Base-by-base conservation (phyloP, 805 yeast species). In the Maudiozyma barnettii region DNA sequence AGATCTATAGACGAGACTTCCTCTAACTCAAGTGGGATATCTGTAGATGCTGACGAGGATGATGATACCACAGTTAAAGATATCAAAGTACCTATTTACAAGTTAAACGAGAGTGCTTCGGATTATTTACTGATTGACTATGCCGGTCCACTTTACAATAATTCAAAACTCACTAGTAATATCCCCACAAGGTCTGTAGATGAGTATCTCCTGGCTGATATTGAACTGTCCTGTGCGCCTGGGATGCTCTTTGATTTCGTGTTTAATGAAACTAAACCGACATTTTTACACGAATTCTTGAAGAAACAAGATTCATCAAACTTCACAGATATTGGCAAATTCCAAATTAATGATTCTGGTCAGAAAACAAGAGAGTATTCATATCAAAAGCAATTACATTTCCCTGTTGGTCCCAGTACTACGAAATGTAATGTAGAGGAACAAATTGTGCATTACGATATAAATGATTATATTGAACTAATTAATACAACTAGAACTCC, bases 371-470 rank as follows among this genome's bases (percentile, higher is more conserved):
- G 95, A 46, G 62, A 67, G 3, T 90, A 77, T 60, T 72, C 75
- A 4, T 93, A 90, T 64, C 74, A 76, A 43, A 86, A 86, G 64
- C 87, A 83, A 0, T 71, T 93, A 48, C 79, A 81, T 45, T 89
- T 77, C 45, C 77, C 96, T 1, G 79, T 93, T 35, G 99, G 99
- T 0, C 99, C 99, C 12, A 89, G 87, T 57, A 87, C 91, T 21
- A 90, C 99, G 2, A 79, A 75, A 48, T 86, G 95, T 61, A 50
- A 67, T n/a, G 79, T 77, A 14, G 66, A 64, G 2, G 96, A 89
- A 55, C 68, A 72, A 0, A 71, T 85, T 19, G 76, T 79, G 40
- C 66, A 73, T 41, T 63, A 57, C 48, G 79, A 81, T 54, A 61
- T 72, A 16, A 65, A 71, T 5, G 70, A 71, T n/a, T 72, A 73